These are phyloP conservation scores for Neurospora hispaniola DNA, from an alignment of 495 filamentous ascomycete genomes.

Conservation along the genomic window DNA sequence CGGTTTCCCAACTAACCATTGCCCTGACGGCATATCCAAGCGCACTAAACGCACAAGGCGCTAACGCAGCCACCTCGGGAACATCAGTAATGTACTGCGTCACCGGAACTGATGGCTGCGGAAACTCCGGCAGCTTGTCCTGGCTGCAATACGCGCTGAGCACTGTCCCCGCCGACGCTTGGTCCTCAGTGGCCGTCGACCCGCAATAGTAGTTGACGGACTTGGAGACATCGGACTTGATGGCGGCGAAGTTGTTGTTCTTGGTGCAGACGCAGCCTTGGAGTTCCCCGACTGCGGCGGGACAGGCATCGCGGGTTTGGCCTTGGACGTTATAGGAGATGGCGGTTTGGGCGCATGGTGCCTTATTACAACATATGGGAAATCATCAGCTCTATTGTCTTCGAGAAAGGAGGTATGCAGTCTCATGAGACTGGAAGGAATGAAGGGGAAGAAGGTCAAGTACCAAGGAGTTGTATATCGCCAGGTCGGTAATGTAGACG, in stretches of 20 bases:
- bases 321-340: slow-evolving; percentile 29
- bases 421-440: background rate
- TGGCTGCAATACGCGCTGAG: slow-evolving; percentile 39
- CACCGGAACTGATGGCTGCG: slow-evolving; percentile 28
- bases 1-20: slow-evolving; percentile 19
- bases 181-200: slow-evolving; percentile 33
- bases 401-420: background rate
- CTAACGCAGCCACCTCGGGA: slow-evolving; percentile 29
- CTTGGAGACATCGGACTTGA: slow-evolving; percentile 25
- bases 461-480: slow-evolving; percentile 33
- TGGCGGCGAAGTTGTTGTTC: slow-evolving; percentile 32
- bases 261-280: slow-evolving; percentile 41
- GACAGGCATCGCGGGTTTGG: slow-evolving; percentile 32
- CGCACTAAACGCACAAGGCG: slow-evolving; percentile 31
- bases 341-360: slow-evolving; percentile 34
- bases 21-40: slow-evolving; percentile 29
- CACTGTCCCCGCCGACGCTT: slow-evolving; percentile 32
- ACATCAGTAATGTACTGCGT: slow-evolving; percentile 38
- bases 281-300: slow-evolving; percentile 27
- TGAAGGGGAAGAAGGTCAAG: background rate
- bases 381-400: background rate
- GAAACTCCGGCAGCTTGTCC: slow-evolving; percentile 20
- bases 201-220: slow-evolving; percentile 32
- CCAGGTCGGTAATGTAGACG: slow-evolving; percentile 35
- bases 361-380: slow-evolving; percentile 18